These are phyloP conservation scores for Lichtheimia ramosa DNA, from an alignment of 371 early-diverging fungal species.

Conservation along the genomic window DNA sequence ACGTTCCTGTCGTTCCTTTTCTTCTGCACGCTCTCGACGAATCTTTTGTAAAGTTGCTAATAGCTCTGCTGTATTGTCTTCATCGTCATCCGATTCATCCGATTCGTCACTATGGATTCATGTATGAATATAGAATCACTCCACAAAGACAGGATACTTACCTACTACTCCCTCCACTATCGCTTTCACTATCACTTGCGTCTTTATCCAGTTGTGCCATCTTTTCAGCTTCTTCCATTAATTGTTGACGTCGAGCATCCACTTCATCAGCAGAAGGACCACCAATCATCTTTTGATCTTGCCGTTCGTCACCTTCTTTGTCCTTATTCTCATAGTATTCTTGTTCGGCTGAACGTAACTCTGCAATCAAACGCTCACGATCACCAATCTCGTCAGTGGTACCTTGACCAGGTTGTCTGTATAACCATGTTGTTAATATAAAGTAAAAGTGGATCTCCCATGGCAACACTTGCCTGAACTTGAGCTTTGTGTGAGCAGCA, in stretches of 20 bases:
- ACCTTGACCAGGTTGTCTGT: slow-evolving; percentile 81
- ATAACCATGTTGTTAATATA: not conserved
- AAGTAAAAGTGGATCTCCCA: not conserved
- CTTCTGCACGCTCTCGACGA: slow-evolving; percentile 90
- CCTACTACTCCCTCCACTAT: slow-evolving; percentile 36
- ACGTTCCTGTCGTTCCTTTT: slow-evolving; percentile 79
- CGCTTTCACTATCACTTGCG: slow-evolving; percentile 63
- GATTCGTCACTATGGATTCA: not conserved
- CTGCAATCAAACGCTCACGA: slow-evolving; percentile 63
- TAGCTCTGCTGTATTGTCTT: slow-evolving; percentile 91
- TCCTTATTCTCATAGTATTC: slow-evolving; percentile 60
- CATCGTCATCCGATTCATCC: slow-evolving; percentile 77
- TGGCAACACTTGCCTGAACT: slow-evolving; percentile 57
- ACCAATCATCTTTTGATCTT: slow-evolving; percentile 12
- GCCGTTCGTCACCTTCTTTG: slow-evolving; percentile 14
- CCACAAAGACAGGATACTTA: not conserved
- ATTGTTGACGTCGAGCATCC: slow-evolving; percentile 27
- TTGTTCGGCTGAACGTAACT: slow-evolving; percentile 69
- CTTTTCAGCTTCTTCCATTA: slow-evolving; percentile 41
- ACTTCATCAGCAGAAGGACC: slow-evolving; percentile 26
- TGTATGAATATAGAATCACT: too few relatives aligned
- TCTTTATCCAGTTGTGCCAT: slow-evolving; percentile 62
- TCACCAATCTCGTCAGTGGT: slow-evolving; percentile 65
- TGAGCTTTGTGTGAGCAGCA: slow-evolving; percentile 86
- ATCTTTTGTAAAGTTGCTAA: slow-evolving; percentile 94